Evolutionary conservation across 2,329 filamentous ascomycete species (phyloP).

Genomic region (Lasiodiplodia gonubiensis): DNA sequence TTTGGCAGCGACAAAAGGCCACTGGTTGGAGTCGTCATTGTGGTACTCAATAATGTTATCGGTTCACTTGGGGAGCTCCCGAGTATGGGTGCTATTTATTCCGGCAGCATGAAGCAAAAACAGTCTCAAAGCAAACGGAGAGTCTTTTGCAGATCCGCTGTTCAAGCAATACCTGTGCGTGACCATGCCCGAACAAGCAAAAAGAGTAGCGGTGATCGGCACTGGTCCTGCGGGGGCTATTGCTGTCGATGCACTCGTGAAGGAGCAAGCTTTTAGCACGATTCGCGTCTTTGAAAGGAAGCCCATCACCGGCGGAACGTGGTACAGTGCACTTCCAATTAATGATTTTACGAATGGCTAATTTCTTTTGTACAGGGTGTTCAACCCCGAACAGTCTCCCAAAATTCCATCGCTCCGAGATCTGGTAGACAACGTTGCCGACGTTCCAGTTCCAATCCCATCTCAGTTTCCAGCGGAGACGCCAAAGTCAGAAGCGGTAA

Average conservation of each 20-base stretch:
- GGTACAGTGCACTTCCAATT: slow-evolving; percentile 50
- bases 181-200: background rate
- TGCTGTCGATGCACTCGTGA: slow-evolving; percentile 63
- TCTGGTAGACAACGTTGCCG: slow-evolving; percentile 34
- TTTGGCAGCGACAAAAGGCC: background rate
- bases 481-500: slow-evolving; percentile 29
- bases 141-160: background rate
- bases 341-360: no score
- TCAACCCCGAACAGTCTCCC: slow-evolving; percentile 35
- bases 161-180: background rate
- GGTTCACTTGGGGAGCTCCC: background rate
- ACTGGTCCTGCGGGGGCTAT: slow-evolving; percentile 67
- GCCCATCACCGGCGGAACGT: slow-evolving; percentile 65
- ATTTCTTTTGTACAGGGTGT: slow-evolving; percentile 32
- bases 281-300: slow-evolving; percentile 68
- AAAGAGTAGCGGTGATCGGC: slow-evolving; percentile 62
- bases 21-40: background rate
- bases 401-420: slow-evolving; percentile 28
- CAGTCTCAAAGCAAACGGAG: background rate
- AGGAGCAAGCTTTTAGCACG: slow-evolving; percentile 63
- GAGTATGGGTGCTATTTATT: background rate
- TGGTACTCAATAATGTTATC: slow-evolving; percentile 1
- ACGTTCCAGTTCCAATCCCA: slow-evolving; percentile 33
- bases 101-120: background rate
- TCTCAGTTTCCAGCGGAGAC: slow-evolving; percentile 34